Evolutionary conservation across 768 basidiomycete species (phyloP), one percentile per base, ranked within the genome.

Genomic region (Termitomyces sp.): DNA sequence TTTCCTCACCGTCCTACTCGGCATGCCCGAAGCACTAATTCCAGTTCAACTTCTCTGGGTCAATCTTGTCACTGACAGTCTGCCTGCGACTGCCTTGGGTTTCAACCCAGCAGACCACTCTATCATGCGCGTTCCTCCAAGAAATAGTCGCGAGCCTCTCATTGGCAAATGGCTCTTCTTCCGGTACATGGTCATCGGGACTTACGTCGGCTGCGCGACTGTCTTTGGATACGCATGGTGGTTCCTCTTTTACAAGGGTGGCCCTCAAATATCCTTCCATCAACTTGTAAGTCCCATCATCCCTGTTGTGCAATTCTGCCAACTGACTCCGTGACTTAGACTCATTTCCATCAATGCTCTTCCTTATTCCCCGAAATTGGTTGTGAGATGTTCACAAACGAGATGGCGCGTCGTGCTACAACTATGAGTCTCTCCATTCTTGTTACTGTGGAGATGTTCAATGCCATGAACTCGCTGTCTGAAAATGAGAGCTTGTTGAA

Each of bases 191-290:
- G 81, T 98, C 51, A 83, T 99, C 55, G 96, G 96, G 11, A 79
- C 82, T 48, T 99, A 98, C 64, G 96, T 99, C 50, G 96, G 96
- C 29, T 83, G 84, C 52, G 95, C 94, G 4, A 98, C 96, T 23
- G 96, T 99, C 23, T 93, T 89, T 61, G 96, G 95, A 45, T 99
- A 99, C 66, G 96, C 94, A 0, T 99, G 96, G 96, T 98, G 96
- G 96, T 99, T 99, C 76, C 76, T 96, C 64, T 89, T 86, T 70
- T 98, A 98, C 69, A 64, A 79, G 15, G 88, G 81, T 43, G 96
- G 96, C 1, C 96, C 96, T 5, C 92, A 94, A 66, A 98, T 99
- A 64, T 80, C 90, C 3, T 98, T 90, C 78, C 77, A 91, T 65
- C 92, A 99, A 72, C 76, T 99, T 58, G 95, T 97, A 63, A 66